phyloP scores from a whole-genome alignment of 164 flowering plant species.

The Magnolia changhungtana region DNA sequence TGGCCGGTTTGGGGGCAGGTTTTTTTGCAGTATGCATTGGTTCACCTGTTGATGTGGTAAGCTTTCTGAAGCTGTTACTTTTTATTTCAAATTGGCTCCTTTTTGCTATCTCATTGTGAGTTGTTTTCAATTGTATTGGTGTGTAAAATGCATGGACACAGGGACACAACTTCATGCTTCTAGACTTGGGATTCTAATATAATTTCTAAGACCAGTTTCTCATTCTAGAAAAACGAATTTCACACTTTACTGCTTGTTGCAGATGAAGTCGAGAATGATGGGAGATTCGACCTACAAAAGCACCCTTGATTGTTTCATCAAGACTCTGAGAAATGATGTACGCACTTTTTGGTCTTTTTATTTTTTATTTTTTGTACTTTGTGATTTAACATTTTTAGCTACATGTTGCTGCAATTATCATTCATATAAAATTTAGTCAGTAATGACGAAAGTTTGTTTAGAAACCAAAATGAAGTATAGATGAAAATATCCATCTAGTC shows the following conservation, averaged over 20 bases:
- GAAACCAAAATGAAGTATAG: no score
- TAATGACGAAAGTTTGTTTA: no score
- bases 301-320: conserved; percentile 85
- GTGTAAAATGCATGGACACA: background rate
- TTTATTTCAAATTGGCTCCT: no score
- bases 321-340: conserved; percentile 82
- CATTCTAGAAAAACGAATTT: conserved; percentile 9
- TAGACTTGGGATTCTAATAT: background rate
- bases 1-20: conserved; percentile 97
- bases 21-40: conserved; percentile 96
- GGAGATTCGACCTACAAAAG: conserved; percentile 83
- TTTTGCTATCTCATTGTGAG: no score
- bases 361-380: background rate
- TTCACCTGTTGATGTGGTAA: conserved; percentile 96
- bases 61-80: conserved; percentile 10
- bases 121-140: background rate
- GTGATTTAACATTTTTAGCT: no score
- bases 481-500: no score
- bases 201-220: background rate
- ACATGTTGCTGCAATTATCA: background rate
- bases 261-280: conserved; percentile 99
- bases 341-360: conserved; percentile 4
- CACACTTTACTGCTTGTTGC: conserved; percentile 23
- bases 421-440: no score
- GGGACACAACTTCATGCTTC: background rate